Evolutionary conservation across 306 rosid genomes (phyloP).

Genomic region (Canavalia ensiformis): DNA sequence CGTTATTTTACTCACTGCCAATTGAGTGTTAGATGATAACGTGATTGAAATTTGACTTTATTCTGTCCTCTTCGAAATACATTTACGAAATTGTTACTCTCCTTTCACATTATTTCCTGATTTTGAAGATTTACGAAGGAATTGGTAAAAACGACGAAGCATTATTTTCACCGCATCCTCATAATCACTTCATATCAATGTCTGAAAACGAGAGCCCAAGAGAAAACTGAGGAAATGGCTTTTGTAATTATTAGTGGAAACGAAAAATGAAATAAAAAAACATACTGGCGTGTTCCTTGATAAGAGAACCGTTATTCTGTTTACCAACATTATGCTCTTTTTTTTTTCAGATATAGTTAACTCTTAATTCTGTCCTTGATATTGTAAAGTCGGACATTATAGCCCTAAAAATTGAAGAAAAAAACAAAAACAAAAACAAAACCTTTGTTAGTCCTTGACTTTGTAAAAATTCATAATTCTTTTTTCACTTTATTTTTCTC

Average conservation of each 20-base stretch:
- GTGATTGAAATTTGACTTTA: not conserved
- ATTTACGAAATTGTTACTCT: not conserved
- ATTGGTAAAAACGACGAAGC: not conserved
- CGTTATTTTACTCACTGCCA: not conserved
- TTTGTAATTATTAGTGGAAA: not conserved
- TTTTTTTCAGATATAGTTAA: not conserved
- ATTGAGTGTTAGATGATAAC: conserved; percentile 8
- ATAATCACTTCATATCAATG: too few relatives aligned
- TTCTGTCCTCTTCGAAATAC: not conserved
- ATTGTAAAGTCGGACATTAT: too few relatives aligned
- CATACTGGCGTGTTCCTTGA: not conserved
- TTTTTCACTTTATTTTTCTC: too few relatives aligned
- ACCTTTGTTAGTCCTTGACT: too few relatives aligned
- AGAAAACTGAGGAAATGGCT: too few relatives aligned
- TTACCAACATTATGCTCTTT: not conserved
- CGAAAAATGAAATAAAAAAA: not conserved
- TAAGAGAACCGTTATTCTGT: not conserved
- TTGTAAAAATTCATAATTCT: too few relatives aligned
- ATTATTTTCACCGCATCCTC: too few relatives aligned
- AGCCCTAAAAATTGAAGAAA: too few relatives aligned
- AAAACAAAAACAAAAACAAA: too few relatives aligned
- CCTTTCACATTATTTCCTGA: not conserved
- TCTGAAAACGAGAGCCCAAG: too few relatives aligned
- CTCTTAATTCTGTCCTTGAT: too few relatives aligned
- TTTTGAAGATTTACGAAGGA: not conserved